phyloP scores from a whole-genome alignment of 805 yeast genomes.

The Kuraishia cidri region DNA sequence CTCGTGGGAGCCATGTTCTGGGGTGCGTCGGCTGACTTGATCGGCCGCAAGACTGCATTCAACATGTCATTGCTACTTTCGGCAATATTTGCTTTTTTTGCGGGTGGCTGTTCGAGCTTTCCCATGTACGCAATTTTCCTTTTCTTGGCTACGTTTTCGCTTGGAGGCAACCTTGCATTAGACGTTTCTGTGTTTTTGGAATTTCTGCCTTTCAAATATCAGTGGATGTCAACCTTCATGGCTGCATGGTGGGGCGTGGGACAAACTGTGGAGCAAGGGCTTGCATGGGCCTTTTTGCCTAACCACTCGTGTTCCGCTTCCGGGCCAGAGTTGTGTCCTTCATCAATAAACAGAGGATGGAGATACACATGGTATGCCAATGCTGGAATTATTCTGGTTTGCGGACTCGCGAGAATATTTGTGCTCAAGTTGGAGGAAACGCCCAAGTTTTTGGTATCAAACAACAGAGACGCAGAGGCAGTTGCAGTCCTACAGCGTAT shows the following conservation, averaged over 20 bases:
- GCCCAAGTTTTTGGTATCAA: constrained; percentile 44
- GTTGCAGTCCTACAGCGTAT: constrained; percentile 28
- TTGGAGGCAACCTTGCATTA: constrained; percentile 50
- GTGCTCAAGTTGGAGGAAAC: constrained; percentile 39
- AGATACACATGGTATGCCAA: constrained; percentile 46
- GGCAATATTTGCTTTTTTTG: constrained; percentile 41
- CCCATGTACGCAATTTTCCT: constrained; percentile 42
- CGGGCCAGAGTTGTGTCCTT: constrained; percentile 34
- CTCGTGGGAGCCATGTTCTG: constrained; percentile 44
- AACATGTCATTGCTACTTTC: constrained; percentile 37
- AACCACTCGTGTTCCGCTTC: constrained; percentile 35
- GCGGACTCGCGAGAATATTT: constrained; percentile 38
- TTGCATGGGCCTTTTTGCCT: constrained; percentile 50
- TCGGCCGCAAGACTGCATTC: constrained; percentile 45
- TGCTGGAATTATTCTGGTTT: constrained; percentile 41
- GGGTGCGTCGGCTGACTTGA: constrained; percentile 48
- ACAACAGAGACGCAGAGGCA: constrained; percentile 43
- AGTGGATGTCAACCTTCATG: constrained; percentile 42
- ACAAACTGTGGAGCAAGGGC: constrained; percentile 39
- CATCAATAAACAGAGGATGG: constrained; percentile 49
- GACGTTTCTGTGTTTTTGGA: constrained; percentile 47
- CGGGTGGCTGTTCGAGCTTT: constrained; percentile 42
- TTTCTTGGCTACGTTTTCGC: constrained; percentile 32
- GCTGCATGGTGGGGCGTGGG: constrained; percentile 61
- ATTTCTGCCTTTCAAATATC: constrained; percentile 39